A percentile compares a stretch with the other conserved stretches of the same genome.
phyloP scores from a whole-genome alignment of 257 asterid species.

The Jacaranda copaia region DNA sequence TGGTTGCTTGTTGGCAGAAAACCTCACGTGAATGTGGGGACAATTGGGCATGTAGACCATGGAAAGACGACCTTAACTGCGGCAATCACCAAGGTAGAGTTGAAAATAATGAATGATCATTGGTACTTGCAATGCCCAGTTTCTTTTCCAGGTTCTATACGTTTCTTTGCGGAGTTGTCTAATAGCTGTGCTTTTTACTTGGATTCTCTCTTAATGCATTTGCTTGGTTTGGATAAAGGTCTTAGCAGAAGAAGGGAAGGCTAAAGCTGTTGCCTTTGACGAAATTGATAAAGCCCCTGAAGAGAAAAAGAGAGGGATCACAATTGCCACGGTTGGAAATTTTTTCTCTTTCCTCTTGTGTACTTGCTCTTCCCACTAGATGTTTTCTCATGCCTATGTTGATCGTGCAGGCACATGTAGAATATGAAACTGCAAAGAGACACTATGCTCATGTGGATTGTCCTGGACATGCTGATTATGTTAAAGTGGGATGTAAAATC shows the following conservation, averaged over 20 bases:
- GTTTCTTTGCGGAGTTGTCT: neutral
- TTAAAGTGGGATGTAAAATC: constrained; percentile 58
- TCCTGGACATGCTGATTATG: constrained; percentile 96
- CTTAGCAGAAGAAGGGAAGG: constrained; percentile 86
- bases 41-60: constrained; percentile 53
- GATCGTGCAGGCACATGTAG: constrained; percentile 82
- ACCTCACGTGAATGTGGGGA: constrained; percentile 48
- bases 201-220: neutral
- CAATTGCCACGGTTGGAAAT: constrained; percentile 75
- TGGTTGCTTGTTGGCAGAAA: constrained; percentile 38
- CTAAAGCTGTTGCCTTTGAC: constrained; percentile 87
- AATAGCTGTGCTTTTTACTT: neutral
- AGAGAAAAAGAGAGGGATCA: constrained; percentile 92
- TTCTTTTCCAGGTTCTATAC: neutral
- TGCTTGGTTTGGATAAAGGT: constrained; percentile 51
- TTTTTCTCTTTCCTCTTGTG: neutral
- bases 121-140: neutral
- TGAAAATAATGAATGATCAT: neutral
- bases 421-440: constrained; percentile 82
- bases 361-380: neutral
- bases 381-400: constrained; percentile 25
- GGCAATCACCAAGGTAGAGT: constrained; percentile 80
- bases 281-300: constrained; percentile 97
- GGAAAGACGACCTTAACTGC: constrained; percentile 92
- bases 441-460: constrained; percentile 63